Base-by-base conservation (phyloP, 169 alveolate genomes). In the Neospora caninum region DNA sequence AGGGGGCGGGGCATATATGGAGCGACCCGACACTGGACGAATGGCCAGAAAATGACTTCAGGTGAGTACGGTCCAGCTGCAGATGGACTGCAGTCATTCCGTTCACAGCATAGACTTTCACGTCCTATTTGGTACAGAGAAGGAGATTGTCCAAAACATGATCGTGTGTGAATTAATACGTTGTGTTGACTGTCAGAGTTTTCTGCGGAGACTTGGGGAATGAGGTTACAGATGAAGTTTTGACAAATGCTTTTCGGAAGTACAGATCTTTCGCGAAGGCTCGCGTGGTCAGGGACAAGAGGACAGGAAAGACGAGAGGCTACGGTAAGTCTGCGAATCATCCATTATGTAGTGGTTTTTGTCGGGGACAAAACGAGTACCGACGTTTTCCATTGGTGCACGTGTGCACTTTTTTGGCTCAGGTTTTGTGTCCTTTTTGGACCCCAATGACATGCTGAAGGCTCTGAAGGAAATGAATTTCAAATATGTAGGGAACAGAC, bases 171-270 rank as follows among this genome's bases (percentile, higher is more conserved):
- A 13, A 49, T 49, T 49, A 49, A 49, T n/a, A 88, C n/a, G 82
- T 4, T 69, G 16, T 34, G 0, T 34, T 43, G 78, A 67, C 31
- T 64, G 39, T 83, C 96, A 97, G 99, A 94, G 97, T 99, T 38
- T 99, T 99, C 95, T 98, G 99, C 93, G 99, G 99, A 27, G 99
- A 99, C 96, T 95, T 99, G 86, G 99, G 99, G 27, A 99, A 98
- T 93, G 99, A 99, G 94, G 99, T 99, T 34, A 98, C 98, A 53
- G 99, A 98, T 88, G 99, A 99, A 83, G 97, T 98, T n/a, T 96
- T 99, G 86, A 98, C 99, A 34, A 99, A 98, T 93, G 99, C 99
- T 0, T 99, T 99, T 95, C 98, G 98, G 89, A 98, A 99, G 95
- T 99, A 98, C 95, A 97, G 97, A 34, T 98, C 99, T 42, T 98